Evolutionary conservation across 805 yeast genomes (phyloP).

Genomic region (Suhomyces xylopsoci): DNA sequence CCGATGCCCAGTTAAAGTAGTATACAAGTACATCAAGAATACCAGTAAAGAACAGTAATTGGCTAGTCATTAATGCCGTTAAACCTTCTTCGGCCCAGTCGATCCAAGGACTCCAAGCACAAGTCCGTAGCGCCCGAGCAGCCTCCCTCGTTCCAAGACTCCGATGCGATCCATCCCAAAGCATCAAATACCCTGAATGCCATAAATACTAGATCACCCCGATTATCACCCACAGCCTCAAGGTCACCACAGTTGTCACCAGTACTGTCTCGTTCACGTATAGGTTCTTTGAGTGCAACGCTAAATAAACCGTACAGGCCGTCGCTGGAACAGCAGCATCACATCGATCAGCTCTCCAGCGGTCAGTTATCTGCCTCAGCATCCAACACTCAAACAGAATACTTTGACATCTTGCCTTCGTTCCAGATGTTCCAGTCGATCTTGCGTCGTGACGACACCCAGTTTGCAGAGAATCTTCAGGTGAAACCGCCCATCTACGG

Average conservation of each 20-base stretch:
- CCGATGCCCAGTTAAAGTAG: background rate
- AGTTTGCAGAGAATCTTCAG: constrained; percentile 33
- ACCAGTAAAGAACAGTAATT: background rate
- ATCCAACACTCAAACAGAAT: constrained; percentile 33
- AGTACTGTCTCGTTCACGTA: background rate
- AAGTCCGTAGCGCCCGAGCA: background rate
- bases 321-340: constrained; percentile 32
- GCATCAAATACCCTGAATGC: background rate
- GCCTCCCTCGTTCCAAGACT: background rate
- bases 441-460: constrained; percentile 40
- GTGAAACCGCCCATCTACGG: constrained; percentile 38
- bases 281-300: background rate
- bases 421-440: constrained; percentile 64
- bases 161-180: background rate
- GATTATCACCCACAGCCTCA: background rate
- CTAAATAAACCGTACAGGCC: constrained; percentile 34
- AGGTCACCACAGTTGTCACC: background rate
- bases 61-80: constrained; percentile 1
- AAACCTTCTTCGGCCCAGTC: background rate
- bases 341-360: constrained; percentile 25
- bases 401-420: constrained; percentile 62
- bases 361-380: constrained; percentile 17
- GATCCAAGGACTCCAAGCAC: background rate
- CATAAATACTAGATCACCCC: background rate
- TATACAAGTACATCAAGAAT: background rate